Percentiles rank a stretch among this genome's conserved stretches.
Evolutionary conservation across 352 stramenopile genomes (phyloP).

Genomic region (Phytophthora sansomeana): DNA sequence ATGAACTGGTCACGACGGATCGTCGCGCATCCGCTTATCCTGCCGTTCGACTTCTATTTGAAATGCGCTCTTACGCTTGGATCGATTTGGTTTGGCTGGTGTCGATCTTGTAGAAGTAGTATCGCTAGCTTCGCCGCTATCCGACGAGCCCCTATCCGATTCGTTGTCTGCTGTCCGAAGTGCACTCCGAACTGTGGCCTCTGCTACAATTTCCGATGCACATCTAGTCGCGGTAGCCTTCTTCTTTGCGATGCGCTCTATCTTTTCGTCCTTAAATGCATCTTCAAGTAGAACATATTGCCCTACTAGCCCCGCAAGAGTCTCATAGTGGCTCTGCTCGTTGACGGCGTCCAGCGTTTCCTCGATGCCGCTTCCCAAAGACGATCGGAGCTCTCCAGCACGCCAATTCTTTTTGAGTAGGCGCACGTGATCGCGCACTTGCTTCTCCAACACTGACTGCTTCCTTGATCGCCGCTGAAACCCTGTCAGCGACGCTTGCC

Average conservation of each 20-base stretch:
- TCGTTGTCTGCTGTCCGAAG: background rate
- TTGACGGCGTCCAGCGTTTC: constrained; percentile 9
- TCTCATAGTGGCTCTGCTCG: constrained; percentile 15
- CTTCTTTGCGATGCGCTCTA: background rate
- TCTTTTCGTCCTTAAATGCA: background rate
- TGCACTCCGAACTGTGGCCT: background rate
- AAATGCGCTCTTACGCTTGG: constrained; percentile 9
- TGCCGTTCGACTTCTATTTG: background rate
- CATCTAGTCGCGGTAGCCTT: background rate
- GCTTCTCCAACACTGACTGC: constrained; percentile 4
- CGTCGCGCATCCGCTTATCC: background rate
- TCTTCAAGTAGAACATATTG: constrained; percentile 1
- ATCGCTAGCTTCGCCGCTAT: background rate
- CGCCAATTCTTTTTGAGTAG: constrained; percentile 18
- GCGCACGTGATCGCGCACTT: constrained; percentile 9
- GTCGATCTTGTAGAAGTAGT: background rate
- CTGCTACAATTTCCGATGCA: background rate
- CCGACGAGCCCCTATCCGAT: background rate
- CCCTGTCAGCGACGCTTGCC: background rate
- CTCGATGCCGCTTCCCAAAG: constrained; percentile 6
- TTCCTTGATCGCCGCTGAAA: constrained; percentile 8
- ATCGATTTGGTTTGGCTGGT: background rate
- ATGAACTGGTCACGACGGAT: background rate
- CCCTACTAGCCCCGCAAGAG: background rate
- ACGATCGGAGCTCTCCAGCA: constrained; percentile 1